Conservation (phyloP, 1,284 basidiomycete genomes). For the Leccinum proliferum region DNA sequence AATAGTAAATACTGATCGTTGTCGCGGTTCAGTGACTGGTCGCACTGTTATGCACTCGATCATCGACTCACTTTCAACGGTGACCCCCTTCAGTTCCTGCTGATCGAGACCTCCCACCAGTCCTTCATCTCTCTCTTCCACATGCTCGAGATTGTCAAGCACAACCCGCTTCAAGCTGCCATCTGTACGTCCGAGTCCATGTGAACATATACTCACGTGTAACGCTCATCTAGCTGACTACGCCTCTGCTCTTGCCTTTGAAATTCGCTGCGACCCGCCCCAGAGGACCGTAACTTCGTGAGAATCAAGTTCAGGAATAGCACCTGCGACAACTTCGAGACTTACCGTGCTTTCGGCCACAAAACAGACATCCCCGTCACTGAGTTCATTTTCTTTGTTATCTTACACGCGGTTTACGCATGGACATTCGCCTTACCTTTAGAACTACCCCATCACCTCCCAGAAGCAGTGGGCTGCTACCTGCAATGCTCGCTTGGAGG, state of each 20-base stretch:
- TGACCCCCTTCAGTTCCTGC: constrained; percentile 71
- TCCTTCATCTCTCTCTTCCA: constrained; percentile 86
- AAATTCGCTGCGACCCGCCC: constrained; percentile 67
- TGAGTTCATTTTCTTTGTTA: constrained; percentile 65
- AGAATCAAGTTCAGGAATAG: constrained; percentile 86
- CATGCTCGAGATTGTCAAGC: constrained; percentile 57
- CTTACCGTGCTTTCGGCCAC: constrained; percentile 65
- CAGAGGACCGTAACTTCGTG: constrained; percentile 52
- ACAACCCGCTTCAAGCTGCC: constrained; percentile 47
- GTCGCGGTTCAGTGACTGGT: constrained; percentile 56
- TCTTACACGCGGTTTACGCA: constrained; percentile 1
- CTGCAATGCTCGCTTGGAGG: constrained; percentile 38
- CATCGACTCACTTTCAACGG: constrained; percentile 67
- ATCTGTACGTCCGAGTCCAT: constrained; percentile 47
- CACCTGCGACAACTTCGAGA: constrained; percentile 51
- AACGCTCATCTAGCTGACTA: constrained; percentile 54
- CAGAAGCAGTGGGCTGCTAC: constrained; percentile 64
- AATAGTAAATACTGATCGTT: constrained; percentile 6
- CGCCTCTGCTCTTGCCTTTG: constrained; percentile 72
- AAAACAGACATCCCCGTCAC: constrained; percentile 66
- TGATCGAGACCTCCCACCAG: constrained; percentile 80
- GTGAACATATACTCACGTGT: constrained; percentile 8
- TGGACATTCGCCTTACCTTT: constrained; percentile 2
- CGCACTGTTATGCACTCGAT: constrained; percentile 45
- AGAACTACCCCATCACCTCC: constrained; percentile 62